Base-by-base conservation (phyloP, 2,329 filamentous ascomycete genomes). In the Botrytis fabae region DNA sequence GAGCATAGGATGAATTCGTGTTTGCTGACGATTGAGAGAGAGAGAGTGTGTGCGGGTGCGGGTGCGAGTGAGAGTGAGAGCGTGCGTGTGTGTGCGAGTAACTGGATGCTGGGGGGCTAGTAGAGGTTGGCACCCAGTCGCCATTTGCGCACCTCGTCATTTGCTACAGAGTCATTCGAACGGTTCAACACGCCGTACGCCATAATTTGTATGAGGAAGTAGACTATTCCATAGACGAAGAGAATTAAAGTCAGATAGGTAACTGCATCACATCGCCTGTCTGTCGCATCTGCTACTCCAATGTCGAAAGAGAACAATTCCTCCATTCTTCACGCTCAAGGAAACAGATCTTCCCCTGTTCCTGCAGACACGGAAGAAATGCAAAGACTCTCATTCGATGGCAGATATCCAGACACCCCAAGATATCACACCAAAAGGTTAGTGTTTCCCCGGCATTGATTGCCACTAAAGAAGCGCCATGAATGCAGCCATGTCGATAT, bases 381-480 rank as follows among this genome's bases (percentile, higher is more conserved):
- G 16, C 16, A 40, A 32, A 42, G 65, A 57, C 57, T 38, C 48
- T 57, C 2, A 68, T 68, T 68, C 65, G 65, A 42, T 57, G 48
- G 35, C 35, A 68, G 48, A 68, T 57, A 18, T 57, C 16, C 16
- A 18, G 42, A 44, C 20, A 38, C 7, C 38, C 16, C n/a, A 28
- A 8, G 51, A 28, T 57, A 57, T 40, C 64, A 51, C n/a, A 51
- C n/a, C 46, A n/a, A 25, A 54, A 66, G n/a, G 22, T 44, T 32
- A 28, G 32, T 66, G 51, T 60, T 48, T 57, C 69, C 61, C 61
- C 63, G 70, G 70, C 63, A 72, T 61, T 60, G 51, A 61, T 48
- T 60, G 44, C 62, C 63, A 60, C 51, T 60, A 72, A 35, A 69
- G 63, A 72, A 72, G 32, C 70, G 70, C 70, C 63, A 60, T 72